phyloP scores from a whole-genome alignment of 495 filamentous ascomycete species.

The Penicillium antarcticum region DNA sequence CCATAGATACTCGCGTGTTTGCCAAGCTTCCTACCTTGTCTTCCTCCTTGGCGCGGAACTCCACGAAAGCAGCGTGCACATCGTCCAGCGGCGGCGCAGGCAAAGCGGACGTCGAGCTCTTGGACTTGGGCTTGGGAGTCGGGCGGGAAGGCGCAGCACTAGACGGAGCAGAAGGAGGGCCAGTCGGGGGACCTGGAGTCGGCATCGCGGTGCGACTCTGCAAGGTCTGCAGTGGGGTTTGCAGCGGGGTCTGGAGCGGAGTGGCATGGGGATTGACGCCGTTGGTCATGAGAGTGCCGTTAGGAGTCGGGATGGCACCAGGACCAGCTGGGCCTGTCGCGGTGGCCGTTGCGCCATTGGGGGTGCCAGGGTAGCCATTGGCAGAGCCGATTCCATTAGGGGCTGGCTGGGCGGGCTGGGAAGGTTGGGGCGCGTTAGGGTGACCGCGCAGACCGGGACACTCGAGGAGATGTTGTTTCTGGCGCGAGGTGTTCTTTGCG shows the following conservation, averaged over 20 bases:
- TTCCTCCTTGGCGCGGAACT: conserved; percentile 56
- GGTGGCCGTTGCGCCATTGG: conserved; percentile 36
- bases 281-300: conserved; percentile 43
- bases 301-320: conserved; percentile 36
- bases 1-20: background rate
- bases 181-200: conserved; percentile 32
- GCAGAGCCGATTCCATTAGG: conserved; percentile 43
- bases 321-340: conserved; percentile 32
- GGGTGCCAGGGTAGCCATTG: conserved; percentile 48
- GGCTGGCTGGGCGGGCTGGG: conserved; percentile 35
- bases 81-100: conserved; percentile 49
- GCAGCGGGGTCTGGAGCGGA: conserved; percentile 43
- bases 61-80: conserved; percentile 54
- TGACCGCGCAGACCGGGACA: conserved; percentile 50
- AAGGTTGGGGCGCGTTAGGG: conserved; percentile 39
- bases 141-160: conserved; percentile 30
- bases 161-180: conserved; percentile 26
- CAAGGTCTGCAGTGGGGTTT: conserved; percentile 42
- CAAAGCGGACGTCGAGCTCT: conserved; percentile 34
- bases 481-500: conserved; percentile 56
- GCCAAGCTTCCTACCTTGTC: conserved; percentile 44
- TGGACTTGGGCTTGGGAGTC: conserved; percentile 44
- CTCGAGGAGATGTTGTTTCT: conserved; percentile 55
- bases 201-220: conserved; percentile 38
- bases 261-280: conserved; percentile 45